Percentiles rank a stretch among this genome's conserved stretches.
These are phyloP conservation scores for Rhexocercosporidium sp. DNA, from an alignment of 2,329 filamentous ascomycete genomes.

Conservation along the genomic window DNA sequence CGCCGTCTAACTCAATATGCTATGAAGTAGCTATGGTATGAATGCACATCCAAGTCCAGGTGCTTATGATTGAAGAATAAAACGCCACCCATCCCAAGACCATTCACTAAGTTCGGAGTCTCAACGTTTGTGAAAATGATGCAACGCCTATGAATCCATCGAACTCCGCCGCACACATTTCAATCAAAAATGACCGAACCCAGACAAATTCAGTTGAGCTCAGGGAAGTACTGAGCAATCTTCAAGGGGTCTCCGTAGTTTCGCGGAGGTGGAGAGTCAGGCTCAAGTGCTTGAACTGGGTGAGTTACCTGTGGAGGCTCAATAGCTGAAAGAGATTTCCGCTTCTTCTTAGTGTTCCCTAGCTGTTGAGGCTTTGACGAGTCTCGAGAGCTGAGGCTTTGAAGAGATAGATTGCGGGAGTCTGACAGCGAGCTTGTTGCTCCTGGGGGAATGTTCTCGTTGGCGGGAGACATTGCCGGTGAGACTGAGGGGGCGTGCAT, in stretches of 20 bases:
- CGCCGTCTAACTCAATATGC: neutral
- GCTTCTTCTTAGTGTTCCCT: constrained; percentile 42
- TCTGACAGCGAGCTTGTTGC: constrained; percentile 14
- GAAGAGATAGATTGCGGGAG: constrained; percentile 21
- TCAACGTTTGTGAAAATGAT: neutral
- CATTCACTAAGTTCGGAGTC: neutral
- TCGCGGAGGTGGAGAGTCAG: constrained; percentile 16
- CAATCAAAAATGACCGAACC: neutral
- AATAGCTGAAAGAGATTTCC: constrained; percentile 17
- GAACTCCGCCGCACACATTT: neutral
- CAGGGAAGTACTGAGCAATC: constrained; percentile 40
- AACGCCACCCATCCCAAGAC: neutral
- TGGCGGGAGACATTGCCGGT: constrained; percentile 14
- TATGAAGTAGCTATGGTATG: neutral
- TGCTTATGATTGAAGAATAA: neutral
- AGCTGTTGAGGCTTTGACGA: constrained; percentile 29
- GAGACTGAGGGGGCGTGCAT: constrained; percentile 23
- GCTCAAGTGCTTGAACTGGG: constrained; percentile 13
- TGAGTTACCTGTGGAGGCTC: neutral
- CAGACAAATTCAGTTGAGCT: constrained; percentile 26
- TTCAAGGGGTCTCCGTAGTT: constrained; percentile 35
- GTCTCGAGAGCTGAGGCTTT: constrained; percentile 18
- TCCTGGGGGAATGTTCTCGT: constrained; percentile 12
- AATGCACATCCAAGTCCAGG: neutral
- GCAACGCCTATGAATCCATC: neutral